Evolutionary conservation across 139 green algal genomes (phyloP), one percentile per base, ranked within the genome.

Genomic region (Penium margaritaceum): DNA sequence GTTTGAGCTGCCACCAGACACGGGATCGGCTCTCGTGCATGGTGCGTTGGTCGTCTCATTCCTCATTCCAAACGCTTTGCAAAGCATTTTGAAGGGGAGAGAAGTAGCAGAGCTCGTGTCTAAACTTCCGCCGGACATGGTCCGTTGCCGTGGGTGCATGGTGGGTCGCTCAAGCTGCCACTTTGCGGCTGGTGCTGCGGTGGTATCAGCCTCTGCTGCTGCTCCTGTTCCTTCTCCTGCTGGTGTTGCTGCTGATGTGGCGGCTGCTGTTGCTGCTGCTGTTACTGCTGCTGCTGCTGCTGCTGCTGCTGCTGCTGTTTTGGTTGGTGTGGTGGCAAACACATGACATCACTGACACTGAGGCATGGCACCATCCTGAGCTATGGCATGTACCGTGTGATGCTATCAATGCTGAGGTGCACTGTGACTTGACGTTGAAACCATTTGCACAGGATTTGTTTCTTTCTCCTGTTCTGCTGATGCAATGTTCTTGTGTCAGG

Each of bases 1-100:
- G 1, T 95, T 91, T 74, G 39, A 85, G 15, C 75, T 86, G 0
- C 33, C 72, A 19, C n/a, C 46, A 1, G 74, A 83, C 24, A 70
- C 67, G 5, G 76, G 53, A 17, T 80, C 64, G 12, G 76, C 75
- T 1, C 29, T 41, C 7, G 39, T 83, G 30, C 76, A 83, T n/a
- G 76, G 73, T 80, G 65, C 7, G 65, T 57, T 4, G 5, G 41
- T 51, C 41, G 41, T 21, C 41, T 51, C 41, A 51, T 21, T 7
- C 7, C 9, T 51, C 41, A 51, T 12, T 12, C 12, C 41, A 12
- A 51, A n/a, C n/a, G n/a, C n/a, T n/a, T n/a, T n/a, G n/a, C n/a
- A n/a, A n/a, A n/a, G n/a, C n/a, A n/a, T n/a, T n/a, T n/a, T n/a
- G n/a, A n/a, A n/a, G n/a, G n/a, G n/a, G n/a, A n/a, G n/a, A n/a